Conservation (phyloP, 2,329 filamentous ascomycete genomes). For the Mycosphaerella sp. region DNA sequence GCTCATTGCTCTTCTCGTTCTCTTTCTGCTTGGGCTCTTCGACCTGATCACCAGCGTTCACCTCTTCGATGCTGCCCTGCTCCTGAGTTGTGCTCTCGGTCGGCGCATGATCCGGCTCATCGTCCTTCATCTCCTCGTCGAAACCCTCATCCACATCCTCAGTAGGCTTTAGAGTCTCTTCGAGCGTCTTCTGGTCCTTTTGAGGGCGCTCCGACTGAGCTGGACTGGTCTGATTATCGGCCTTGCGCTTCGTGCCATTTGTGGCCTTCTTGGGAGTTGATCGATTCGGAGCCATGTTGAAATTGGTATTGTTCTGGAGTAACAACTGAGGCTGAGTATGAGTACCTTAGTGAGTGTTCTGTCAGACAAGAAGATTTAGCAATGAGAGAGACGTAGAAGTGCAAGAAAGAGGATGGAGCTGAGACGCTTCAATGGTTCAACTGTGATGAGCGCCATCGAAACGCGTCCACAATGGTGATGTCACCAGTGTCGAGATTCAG, state of each 20-base stretch:
- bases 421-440: no score
- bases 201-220: constrained; percentile 37
- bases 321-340: no score
- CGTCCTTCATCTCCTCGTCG: constrained; percentile 31
- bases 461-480: no score
- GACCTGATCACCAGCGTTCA: constrained; percentile 10
- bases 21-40: not conserved
- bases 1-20: constrained; percentile 8
- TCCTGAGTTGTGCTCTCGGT: constrained; percentile 25
- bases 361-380: no score
- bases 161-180: constrained; percentile 39
- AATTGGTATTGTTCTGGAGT: no score
- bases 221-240: constrained; percentile 18
- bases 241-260: constrained; percentile 17
- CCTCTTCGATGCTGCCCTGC: constrained; percentile 24
- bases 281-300: constrained; percentile 12
- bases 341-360: no score
- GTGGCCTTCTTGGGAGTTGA: constrained; percentile 10
- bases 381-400: no score
- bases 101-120: constrained; percentile 13
- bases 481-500: no score
- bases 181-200: constrained; percentile 49
- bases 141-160: constrained; percentile 15
- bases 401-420: no score
- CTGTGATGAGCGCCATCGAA: no score